Conservation (phyloP, 192 early-diverging fungal species). For the Backusella macrospora region DNA sequence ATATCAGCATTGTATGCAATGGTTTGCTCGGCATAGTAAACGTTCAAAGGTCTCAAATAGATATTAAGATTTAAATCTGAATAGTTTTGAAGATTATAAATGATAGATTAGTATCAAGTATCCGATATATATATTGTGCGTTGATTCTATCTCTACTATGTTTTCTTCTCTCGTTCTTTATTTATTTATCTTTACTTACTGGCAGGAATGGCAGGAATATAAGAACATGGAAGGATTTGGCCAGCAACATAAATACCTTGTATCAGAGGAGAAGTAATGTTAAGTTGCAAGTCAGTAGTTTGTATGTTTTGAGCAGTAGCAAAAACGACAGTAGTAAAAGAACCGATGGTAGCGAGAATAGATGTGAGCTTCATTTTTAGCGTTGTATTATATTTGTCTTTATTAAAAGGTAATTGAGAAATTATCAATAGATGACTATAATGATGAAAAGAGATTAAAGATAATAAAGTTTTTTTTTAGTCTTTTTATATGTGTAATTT, state of each 20-base stretch:
- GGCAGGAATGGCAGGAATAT: neutral
- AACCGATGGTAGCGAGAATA: neutral
- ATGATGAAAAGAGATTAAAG: too few relatives aligned
- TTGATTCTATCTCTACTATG: too few relatives aligned
- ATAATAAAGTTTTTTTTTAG: too few relatives aligned
- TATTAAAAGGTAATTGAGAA: neutral
- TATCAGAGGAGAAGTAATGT: neutral
- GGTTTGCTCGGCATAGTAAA: neutral
- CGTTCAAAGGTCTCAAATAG: neutral
- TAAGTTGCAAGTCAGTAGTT: neutral
- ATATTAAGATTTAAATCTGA: conserved; percentile 4
- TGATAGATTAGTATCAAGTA: neutral
- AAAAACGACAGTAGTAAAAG: neutral
- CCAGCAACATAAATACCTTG: neutral
- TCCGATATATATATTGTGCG: too few relatives aligned
- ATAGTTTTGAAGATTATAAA: neutral
- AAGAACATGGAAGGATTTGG: neutral
- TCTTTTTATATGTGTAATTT: neutral
- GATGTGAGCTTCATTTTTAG: neutral
- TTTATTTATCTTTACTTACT: neutral
- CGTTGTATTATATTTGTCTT: neutral
- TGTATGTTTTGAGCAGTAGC: neutral
- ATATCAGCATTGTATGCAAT: neutral
- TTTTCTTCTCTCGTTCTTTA: neutral
- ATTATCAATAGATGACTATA: too few relatives aligned